Evolutionary conservation across 257 asterid species (phyloP), one percentile per base, ranked within the genome.

Genomic region (Solanum appendiculatum): DNA sequence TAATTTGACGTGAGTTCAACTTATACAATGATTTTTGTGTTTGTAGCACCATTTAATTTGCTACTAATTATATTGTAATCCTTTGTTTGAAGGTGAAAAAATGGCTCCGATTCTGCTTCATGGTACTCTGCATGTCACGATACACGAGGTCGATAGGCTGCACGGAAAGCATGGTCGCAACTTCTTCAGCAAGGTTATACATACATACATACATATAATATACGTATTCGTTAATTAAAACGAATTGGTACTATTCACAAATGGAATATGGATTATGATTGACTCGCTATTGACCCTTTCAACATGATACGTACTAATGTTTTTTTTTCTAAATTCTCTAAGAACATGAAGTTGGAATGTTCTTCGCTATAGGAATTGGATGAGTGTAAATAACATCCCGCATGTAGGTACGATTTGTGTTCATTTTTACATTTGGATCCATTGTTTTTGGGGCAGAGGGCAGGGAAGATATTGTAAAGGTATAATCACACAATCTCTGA

Each of bases 81-180:
- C 63, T 44, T 46, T 80, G 54, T 74, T 8, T 86, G 46, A 40
- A 90, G 91, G 89, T 89, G 89, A 40, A 16, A 64, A 81, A 46
- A 91, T 90, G 93, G 90, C 89, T 87, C 88, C 85, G 29, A 60
- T 85, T 86, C 72, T 86, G 87, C 91, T 91, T 73, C 93, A 91
- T 73, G 93, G 93, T 54, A 91, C 92, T 80, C 88, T 91, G 73
- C 93, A 91, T 86, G 93, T 84, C 74, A 90, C 93, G 84, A 86
- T 91, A 87, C 86, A 73, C 68, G 93, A 90, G 88, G 91, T 91
- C 40, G 93, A 90, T 75, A 80, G 36, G 87, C 83, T 90, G 36
- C 91, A 86, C 66, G 64, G 70, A 21, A 89, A 33, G 14, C 87
- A 88, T 12, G 89, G 90, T 12, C 86, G 86, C n/a, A 73, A 66